Conservation (phyloP, 768 basidiomycete genomes). For the Inosperma sp. region DNA sequence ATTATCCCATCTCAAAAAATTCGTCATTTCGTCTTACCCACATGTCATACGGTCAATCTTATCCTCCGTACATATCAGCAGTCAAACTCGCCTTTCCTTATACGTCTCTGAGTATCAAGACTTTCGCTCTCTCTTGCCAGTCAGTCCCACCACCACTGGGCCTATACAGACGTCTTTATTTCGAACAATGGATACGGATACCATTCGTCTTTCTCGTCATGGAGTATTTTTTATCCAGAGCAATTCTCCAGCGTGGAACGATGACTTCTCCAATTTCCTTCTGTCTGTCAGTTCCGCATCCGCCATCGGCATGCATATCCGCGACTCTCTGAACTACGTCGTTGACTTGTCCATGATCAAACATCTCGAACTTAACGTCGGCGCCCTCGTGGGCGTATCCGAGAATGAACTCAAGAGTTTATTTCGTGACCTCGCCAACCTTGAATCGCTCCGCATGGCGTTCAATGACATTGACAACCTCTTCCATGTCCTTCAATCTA, state of each 20-base stretch:
- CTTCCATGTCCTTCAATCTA: conserved; percentile 16
- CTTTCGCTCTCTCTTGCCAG: conserved; percentile 28
- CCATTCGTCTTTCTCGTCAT: conserved; percentile 24
- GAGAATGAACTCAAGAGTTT: conserved; percentile 16
- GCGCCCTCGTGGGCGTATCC: conserved; percentile 26
- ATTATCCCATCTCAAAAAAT: conserved; percentile 26
- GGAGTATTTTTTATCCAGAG: conserved; percentile 21
- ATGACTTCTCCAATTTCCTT: conserved; percentile 12
- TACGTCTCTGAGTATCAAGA: conserved; percentile 24
- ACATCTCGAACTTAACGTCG: conserved; percentile 29
- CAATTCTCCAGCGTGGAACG: conserved; percentile 19
- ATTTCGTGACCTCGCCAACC: conserved; percentile 17
- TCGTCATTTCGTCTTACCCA: conserved; percentile 28
- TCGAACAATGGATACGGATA: conserved; percentile 3
- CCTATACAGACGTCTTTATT: neutral
- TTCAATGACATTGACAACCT: conserved; percentile 30
- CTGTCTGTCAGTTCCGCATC: conserved; percentile 27
- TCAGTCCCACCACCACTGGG: conserved; percentile 10
- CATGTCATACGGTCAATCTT: conserved; percentile 26
- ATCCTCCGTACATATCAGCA: conserved; percentile 19
- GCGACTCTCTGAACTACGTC: conserved; percentile 17
- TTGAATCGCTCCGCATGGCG: conserved; percentile 25
- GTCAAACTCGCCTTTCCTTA: conserved; percentile 27
- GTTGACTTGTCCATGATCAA: conserved; percentile 22
- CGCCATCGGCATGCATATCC: conserved; percentile 14